Evolutionary conservation across 2,329 filamentous ascomycete species (phyloP).

Genomic region (Scorias spongiosa): DNA sequence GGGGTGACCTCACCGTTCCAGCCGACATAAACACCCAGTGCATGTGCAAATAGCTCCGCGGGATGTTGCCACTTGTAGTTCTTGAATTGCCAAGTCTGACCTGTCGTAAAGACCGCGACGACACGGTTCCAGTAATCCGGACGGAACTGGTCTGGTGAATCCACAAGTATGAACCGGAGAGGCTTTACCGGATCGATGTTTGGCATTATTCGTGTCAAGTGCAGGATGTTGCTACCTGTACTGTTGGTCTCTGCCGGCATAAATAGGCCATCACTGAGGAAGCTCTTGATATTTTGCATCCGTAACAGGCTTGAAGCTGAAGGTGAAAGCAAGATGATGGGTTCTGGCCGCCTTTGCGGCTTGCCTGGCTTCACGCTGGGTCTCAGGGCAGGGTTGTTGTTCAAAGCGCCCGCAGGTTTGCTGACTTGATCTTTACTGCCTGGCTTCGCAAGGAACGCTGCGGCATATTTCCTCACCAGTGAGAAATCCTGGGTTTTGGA

Average conservation of each 20-base stretch:
- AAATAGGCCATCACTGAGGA: conserved; percentile 76
- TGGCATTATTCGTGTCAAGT: conserved; percentile 65
- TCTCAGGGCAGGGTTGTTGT: conserved; percentile 20
- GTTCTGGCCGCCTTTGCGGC: conserved; percentile 43
- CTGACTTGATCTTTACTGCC: conserved; percentile 9
- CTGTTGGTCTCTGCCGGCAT: conserved; percentile 47
- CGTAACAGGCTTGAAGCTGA: conserved; percentile 89
- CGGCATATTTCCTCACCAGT: conserved; percentile 62
- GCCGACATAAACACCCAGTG: conserved; percentile 75
- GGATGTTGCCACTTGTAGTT: conserved; percentile 91
- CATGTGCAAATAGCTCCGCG: conserved; percentile 76
- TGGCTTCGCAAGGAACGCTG: conserved; percentile 20
- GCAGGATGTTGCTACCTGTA: conserved; percentile 58
- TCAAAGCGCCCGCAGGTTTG: conserved; percentile 35
- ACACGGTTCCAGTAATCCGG: conserved; percentile 95
- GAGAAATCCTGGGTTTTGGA: conserved; percentile 89
- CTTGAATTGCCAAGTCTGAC: conserved; percentile 97
- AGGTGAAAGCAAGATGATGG: conserved; percentile 92
- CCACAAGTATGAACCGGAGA: conserved; percentile 88
- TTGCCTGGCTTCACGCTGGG: conserved; percentile 20
- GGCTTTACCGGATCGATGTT: conserved; percentile 53
- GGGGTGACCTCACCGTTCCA: conserved; percentile 77
- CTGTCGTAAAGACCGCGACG: conserved; percentile 92
- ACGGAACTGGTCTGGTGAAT: conserved; percentile 86
- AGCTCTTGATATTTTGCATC: conserved; percentile 89